phyloP scores from a whole-genome alignment of 108 stramenopile genomes.

The Tribonema minus region DNA sequence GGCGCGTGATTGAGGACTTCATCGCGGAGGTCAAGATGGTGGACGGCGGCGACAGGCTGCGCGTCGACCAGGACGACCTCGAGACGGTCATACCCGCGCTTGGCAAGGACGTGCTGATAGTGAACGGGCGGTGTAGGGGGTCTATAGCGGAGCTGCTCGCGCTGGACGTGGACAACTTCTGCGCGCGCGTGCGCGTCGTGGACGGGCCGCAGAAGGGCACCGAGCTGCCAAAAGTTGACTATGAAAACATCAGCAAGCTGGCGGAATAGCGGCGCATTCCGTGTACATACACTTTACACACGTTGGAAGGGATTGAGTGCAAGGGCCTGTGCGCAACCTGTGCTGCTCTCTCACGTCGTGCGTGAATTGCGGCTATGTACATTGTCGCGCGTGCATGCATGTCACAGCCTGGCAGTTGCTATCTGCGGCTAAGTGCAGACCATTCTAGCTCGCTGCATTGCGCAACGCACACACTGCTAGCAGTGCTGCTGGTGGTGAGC shows the following conservation, averaged over 20 bases:
- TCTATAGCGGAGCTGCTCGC: slow-evolving; percentile 27
- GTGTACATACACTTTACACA: too few relatives aligned
- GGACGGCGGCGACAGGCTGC: slow-evolving; percentile 41
- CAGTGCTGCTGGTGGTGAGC: too few relatives aligned
- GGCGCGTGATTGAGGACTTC: slow-evolving; percentile 45
- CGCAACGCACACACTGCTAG: too few relatives aligned
- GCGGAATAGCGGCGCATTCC: too few relatives aligned
- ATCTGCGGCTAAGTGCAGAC: too few relatives aligned
- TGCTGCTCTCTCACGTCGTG: too few relatives aligned
- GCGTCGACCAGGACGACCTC: slow-evolving; percentile 54
- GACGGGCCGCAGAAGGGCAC: slow-evolving; percentile 35
- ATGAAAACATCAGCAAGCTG: slow-evolving; percentile 54
- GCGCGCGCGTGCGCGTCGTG: slow-evolving; percentile 28
- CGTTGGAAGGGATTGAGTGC: too few relatives aligned
- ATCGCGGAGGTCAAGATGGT: slow-evolving; percentile 46
- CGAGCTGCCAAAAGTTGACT: slow-evolving; percentile 45
- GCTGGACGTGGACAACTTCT: slow-evolving; percentile 46
- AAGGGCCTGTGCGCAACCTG: too few relatives aligned
- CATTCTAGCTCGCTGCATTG: too few relatives aligned
- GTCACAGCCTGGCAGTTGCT: too few relatives aligned
- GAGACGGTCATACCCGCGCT: slow-evolving; percentile 53
- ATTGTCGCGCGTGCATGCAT: too few relatives aligned
- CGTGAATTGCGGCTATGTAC: too few relatives aligned
- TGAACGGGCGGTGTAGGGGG: slow-evolving; percentile 49
- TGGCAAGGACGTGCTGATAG: slow-evolving; percentile 44